Conservation (phyloP, 2,329 filamentous ascomycete genomes). For the Sporothrix pallida region DNA sequence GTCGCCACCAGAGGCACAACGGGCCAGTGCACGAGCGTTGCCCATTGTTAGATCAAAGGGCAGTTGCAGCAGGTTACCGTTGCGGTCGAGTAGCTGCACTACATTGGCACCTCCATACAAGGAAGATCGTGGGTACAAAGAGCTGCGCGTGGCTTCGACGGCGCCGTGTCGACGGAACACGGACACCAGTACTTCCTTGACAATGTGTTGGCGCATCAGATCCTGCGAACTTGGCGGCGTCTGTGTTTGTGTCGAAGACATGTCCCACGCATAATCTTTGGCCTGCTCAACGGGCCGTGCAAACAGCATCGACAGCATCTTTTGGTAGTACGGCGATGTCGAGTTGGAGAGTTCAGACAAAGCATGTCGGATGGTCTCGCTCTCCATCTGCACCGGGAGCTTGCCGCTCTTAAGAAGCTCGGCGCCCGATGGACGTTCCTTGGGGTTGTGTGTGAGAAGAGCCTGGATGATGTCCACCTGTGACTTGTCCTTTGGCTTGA, state of each 20-base stretch:
- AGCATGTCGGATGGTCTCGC: slow-evolving; percentile 84
- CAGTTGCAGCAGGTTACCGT: slow-evolving; percentile 88
- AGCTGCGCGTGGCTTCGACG: slow-evolving; percentile 75
- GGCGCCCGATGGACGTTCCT: slow-evolving; percentile 78
- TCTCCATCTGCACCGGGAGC: slow-evolving; percentile 88
- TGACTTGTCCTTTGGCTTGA: slow-evolving; percentile 70
- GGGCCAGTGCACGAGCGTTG: slow-evolving; percentile 82
- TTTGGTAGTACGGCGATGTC: slow-evolving; percentile 84
- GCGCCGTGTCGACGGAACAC: slow-evolving; percentile 92
- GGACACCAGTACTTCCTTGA: slow-evolving; percentile 73
- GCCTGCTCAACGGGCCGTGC: slow-evolving; percentile 75
- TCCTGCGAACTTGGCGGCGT: slow-evolving; percentile 57
- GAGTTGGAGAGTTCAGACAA: slow-evolving; percentile 81
- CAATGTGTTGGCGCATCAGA: slow-evolving; percentile 72
- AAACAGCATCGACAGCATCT: slow-evolving; percentile 87
- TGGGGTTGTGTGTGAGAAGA: slow-evolving; percentile 81
- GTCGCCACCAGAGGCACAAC: slow-evolving; percentile 62
- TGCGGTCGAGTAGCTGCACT: slow-evolving; percentile 79
- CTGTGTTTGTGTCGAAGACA: slow-evolving; percentile 60
- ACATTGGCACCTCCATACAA: slow-evolving; percentile 76
- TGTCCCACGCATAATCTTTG: slow-evolving; percentile 81
- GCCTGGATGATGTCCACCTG: slow-evolving; percentile 80
- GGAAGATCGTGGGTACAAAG: slow-evolving; percentile 79
- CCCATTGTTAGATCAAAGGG: slow-evolving; percentile 92
- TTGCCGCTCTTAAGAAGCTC: slow-evolving; percentile 86